Evolutionary conservation across 106 monocot genomes (phyloP).

Genomic region (Allium cepa): DNA sequence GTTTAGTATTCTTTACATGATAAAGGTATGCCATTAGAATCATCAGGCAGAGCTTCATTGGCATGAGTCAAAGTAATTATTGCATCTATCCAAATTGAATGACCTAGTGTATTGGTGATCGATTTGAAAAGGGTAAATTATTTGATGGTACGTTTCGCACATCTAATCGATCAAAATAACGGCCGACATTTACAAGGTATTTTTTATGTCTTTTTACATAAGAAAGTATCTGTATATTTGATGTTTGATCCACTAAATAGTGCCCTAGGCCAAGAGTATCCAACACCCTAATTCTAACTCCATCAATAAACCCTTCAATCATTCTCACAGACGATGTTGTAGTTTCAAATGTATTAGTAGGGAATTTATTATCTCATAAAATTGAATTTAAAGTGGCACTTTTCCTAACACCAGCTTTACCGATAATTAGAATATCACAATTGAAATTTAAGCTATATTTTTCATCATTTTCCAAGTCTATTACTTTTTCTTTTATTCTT

Average conservation of each 20-base stretch:
- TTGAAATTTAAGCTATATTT: too few species aligned
- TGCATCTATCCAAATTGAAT: constrained; percentile 67
- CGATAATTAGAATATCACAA: too few species aligned
- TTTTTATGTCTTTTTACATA: constrained; percentile 52
- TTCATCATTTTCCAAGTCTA: too few species aligned
- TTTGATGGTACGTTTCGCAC: constrained; percentile 39
- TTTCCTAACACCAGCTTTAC: too few species aligned
- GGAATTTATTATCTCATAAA: not conserved
- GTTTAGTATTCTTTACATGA: constrained; percentile 38
- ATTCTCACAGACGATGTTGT: not conserved
- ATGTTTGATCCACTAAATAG: constrained; percentile 28
- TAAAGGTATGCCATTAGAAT: too few species aligned
- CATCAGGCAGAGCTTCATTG: too few species aligned
- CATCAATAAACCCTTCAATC: constrained; percentile 7
- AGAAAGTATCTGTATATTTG: constrained; percentile 39
- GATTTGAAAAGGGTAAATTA: constrained; percentile 43
- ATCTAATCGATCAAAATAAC: constrained; percentile 68
- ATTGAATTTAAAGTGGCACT: constrained; percentile 8
- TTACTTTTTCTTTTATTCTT: too few species aligned
- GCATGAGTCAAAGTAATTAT: too few species aligned
- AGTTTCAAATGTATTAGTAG: not conserved
- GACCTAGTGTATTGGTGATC: constrained; percentile 41
- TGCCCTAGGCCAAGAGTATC: constrained; percentile 39
- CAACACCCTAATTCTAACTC: constrained; percentile 21
- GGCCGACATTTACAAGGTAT: constrained; percentile 46